These are phyloP conservation scores for Globisporangium irregulare DNA, from an alignment of 352 stramenopile genomes.

Conservation along the genomic window DNA sequence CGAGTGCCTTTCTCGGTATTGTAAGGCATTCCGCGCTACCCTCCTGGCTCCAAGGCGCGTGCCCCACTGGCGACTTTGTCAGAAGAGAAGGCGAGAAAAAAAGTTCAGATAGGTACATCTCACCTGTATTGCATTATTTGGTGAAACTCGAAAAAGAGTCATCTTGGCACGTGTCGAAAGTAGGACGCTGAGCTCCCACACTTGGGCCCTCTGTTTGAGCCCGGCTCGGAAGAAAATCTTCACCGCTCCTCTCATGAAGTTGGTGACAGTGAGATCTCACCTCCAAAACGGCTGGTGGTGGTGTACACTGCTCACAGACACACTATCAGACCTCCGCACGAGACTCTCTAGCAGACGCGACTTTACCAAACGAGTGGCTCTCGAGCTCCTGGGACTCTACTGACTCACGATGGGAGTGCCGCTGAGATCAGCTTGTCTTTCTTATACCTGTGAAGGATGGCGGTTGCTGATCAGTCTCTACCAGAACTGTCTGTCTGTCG, in stretches of 20 bases:
- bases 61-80: background rate
- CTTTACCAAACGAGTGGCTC: background rate
- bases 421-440: background rate
- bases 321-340: background rate
- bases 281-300: background rate
- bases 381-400: background rate
- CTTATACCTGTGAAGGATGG: background rate
- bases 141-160: too few relatives aligned
- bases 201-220: background rate
- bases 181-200: background rate
- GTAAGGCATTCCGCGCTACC: background rate
- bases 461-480: background rate
- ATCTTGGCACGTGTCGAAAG: slow-evolving; percentile 4
- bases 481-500: background rate
- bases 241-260: background rate
- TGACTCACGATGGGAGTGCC: background rate
- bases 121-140: too few relatives aligned
- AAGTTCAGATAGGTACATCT: slow-evolving; percentile 1
- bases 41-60: background rate
- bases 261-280: background rate
- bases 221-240: background rate
- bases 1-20: background rate
- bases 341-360: background rate
- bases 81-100: too few relatives aligned
- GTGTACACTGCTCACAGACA: background rate